Percentiles rank a stretch among this genome's conserved stretches.
Conservation (phyloP, 2,329 filamentous ascomycete genomes). For the Cladosporium sp. region DNA sequence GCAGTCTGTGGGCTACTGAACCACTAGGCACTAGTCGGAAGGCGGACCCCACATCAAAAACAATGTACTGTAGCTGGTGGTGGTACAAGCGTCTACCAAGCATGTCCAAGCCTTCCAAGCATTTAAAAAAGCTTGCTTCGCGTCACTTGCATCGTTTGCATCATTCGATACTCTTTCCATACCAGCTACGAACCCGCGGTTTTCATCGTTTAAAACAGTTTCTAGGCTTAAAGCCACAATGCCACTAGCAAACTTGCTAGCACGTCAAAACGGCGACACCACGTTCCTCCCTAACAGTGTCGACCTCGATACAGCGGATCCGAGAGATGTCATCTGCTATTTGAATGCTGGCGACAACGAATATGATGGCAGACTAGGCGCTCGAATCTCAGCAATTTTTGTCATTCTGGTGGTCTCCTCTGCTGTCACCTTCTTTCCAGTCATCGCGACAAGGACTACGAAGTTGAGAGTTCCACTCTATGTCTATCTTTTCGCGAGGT, state of each 20-base stretch:
- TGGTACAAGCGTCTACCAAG: too few relatives aligned
- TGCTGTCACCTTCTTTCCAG: constrained; percentile 47
- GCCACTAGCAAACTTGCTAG: background rate
- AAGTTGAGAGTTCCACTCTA: constrained; percentile 43
- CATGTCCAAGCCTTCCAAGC: too few relatives aligned
- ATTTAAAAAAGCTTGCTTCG: too few relatives aligned
- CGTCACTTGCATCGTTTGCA: too few relatives aligned
- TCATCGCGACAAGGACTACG: constrained; percentile 42
- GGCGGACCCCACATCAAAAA: too few relatives aligned
- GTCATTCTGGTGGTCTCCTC: constrained; percentile 48
- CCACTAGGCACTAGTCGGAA: too few relatives aligned
- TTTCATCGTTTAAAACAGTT: too few relatives aligned
- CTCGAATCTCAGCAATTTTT: constrained; percentile 46
- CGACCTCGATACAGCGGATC: constrained; percentile 38
- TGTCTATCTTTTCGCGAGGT: constrained; percentile 49
- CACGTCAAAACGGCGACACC: background rate
- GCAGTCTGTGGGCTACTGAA: too few relatives aligned
- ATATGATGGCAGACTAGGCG: constrained; percentile 53
- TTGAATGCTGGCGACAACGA: constrained; percentile 50
- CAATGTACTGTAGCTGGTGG: too few relatives aligned
- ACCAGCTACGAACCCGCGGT: too few relatives aligned
- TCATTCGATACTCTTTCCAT: too few relatives aligned
- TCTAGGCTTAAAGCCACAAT: too few relatives aligned
- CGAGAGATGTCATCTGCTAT: constrained; percentile 51
- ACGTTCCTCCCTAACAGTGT: constrained; percentile 38